Percentiles rank a stretch among this genome's conserved stretches.
Evolutionary conservation across 2,329 filamentous ascomycete species (phyloP).

Genomic region (Gaeumannomyces tritici): DNA sequence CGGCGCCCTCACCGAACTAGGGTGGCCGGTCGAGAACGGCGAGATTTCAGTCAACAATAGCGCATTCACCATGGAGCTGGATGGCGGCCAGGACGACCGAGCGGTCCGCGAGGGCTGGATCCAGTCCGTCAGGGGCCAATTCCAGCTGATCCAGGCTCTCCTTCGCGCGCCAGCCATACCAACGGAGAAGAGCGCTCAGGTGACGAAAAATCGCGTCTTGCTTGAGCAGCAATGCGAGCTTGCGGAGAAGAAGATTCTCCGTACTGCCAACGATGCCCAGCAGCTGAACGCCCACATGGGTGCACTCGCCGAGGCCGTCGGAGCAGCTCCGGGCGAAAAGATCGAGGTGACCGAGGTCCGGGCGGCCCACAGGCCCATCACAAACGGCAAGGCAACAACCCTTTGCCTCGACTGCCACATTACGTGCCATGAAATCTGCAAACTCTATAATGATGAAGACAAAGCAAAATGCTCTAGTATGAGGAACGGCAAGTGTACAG

Average conservation of each 20-base stretch:
- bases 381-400: background rate
- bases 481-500: background rate
- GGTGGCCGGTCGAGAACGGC: background rate
- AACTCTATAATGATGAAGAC: background rate
- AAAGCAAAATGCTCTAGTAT: background rate
- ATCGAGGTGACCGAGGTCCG: background rate
- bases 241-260: background rate
- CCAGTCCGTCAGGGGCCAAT: background rate
- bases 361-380: background rate
- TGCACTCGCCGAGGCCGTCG: background rate
- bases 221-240: background rate
- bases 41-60: background rate
- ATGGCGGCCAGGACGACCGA: background rate
- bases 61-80: background rate
- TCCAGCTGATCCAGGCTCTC: background rate
- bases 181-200: background rate
- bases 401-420: background rate
- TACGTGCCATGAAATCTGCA: background rate
- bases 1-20: background rate
- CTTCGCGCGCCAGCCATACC: background rate
- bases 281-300: background rate
- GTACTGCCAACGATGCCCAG: background rate
- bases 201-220: background rate
- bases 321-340: background rate
- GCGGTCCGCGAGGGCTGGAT: background rate